phyloP scores from a whole-genome alignment of 805 yeast species.

The Zygotorulaspora florentina region DNA sequence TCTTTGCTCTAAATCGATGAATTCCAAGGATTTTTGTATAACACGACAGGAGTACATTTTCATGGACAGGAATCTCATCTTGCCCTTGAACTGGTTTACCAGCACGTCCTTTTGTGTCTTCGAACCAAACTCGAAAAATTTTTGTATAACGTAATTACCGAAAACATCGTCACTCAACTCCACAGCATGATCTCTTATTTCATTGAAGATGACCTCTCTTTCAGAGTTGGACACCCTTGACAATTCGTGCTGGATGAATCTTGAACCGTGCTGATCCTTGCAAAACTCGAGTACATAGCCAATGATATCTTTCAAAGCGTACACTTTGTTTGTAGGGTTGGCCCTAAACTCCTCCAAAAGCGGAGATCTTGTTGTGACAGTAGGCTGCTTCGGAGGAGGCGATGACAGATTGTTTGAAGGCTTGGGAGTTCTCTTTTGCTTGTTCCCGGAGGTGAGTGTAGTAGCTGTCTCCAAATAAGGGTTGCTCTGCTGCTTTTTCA shows the following conservation, averaged over 20 bases:
- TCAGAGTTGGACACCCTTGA: conserved; percentile 61
- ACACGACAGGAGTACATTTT: conserved; percentile 99
- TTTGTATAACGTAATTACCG: conserved; percentile 96
- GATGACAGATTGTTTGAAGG: neutral
- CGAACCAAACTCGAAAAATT: conserved; percentile 81
- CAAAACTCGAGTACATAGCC: conserved; percentile 90
- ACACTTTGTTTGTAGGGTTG: conserved; percentile 49
- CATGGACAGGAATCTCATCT: conserved; percentile 67
- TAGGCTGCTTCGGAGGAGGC: conserved; percentile 6
- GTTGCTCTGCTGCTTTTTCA: conserved; percentile 18
- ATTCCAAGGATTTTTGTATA: conserved; percentile 88
- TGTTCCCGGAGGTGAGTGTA: neutral
- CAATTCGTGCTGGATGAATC: conserved; percentile 89
- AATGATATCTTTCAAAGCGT: conserved; percentile 64
- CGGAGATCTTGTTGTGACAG: conserved; percentile 53
- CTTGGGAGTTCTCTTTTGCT: neutral
- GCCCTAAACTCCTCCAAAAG: conserved; percentile 76
- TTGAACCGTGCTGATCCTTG: conserved; percentile 94
- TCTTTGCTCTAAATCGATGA: conserved; percentile 60
- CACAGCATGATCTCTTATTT: conserved; percentile 67
- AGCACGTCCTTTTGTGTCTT: conserved; percentile 63
- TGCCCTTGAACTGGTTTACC: conserved; percentile 53
- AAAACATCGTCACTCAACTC: conserved; percentile 93
- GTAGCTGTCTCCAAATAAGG: conserved; percentile 22
- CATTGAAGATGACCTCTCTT: conserved; percentile 77